Percentiles rank a stretch among this genome's conserved stretches.
Evolutionary conservation across 768 basidiomycete genomes (phyloP).

Genomic region (Rickenella mellea): DNA sequence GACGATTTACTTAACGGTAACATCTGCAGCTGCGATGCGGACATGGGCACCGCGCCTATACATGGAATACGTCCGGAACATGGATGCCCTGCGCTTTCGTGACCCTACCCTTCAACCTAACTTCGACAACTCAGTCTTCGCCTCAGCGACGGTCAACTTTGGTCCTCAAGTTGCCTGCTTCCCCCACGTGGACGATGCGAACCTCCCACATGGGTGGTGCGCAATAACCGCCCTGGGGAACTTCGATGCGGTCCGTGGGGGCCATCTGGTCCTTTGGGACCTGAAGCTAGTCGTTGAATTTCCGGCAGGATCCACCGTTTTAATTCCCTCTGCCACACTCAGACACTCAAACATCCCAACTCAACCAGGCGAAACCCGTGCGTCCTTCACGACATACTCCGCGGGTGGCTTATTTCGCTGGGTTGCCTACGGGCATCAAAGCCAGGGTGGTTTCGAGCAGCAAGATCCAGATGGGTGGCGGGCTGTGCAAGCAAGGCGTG

Average conservation of each 20-base stretch:
- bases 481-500: no score
- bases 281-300: conserved; percentile 10
- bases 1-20: no score
- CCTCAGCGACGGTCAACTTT: conserved; percentile 9
- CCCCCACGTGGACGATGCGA: conserved; percentile 8
- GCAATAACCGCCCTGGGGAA: conserved; percentile 8
- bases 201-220: conserved; percentile 7
- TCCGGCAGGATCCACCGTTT: conserved; percentile 9
- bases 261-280: conserved; percentile 10
- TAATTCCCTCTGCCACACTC: conserved; percentile 10
- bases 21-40: no score
- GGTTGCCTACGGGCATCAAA: conserved; percentile 1
- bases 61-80: no score
- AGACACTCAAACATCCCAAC: conserved; percentile 11
- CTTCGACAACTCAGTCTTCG: conserved; percentile 9
- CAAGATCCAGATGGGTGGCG: no score
- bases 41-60: no score
- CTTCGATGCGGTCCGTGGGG: conserved; percentile 9
- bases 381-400: conserved; percentile 15
- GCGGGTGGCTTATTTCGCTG: conserved; percentile 3
- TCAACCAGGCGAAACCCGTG: conserved; percentile 7
- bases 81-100: no score
- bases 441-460: no score
- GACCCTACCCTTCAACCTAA: conserved; percentile 4
- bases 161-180: conserved; percentile 5